Evolutionary conservation across 2,329 filamentous ascomycete genomes (phyloP).

Genomic region (Berkeleyomyces rouxiae): DNA sequence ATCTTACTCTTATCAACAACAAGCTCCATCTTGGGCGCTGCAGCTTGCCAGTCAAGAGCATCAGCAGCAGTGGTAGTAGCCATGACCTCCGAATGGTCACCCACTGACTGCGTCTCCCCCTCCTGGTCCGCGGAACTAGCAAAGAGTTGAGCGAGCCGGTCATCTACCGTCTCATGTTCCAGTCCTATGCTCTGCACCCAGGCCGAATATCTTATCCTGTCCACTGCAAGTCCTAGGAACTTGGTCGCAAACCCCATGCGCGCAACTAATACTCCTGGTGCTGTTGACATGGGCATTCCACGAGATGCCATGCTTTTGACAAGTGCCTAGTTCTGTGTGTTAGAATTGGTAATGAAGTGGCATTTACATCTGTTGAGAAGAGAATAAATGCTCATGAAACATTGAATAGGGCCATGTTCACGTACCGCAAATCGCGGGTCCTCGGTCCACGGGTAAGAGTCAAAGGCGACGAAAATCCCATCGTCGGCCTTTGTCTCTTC

Average conservation of each 20-base stretch:
- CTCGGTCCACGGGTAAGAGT: conserved; percentile 49
- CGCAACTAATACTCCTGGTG: conserved; percentile 23
- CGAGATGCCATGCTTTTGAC: conserved; percentile 25
- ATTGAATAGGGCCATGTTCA: not conserved
- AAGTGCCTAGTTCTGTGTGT: conserved; percentile 9
- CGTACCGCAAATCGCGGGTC: conserved; percentile 51
- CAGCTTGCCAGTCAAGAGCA: conserved; percentile 30
- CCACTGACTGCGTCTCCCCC: conserved; percentile 5
- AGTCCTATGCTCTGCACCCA: conserved; percentile 33
- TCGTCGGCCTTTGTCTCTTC: conserved; percentile 20
- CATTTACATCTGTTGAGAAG: not conserved
- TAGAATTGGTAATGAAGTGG: not conserved
- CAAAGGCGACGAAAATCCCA: conserved; percentile 42
- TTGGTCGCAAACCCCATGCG: conserved; percentile 50
- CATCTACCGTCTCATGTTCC: conserved; percentile 21
- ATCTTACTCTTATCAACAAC: conserved; percentile 25
- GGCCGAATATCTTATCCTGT: conserved; percentile 49
- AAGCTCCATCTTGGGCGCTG: conserved; percentile 32
- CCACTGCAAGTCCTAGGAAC: conserved; percentile 35
- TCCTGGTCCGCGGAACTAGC: not conserved
- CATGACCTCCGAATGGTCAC: conserved; percentile 3
- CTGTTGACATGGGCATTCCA: conserved; percentile 38
- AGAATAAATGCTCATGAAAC: not conserved
- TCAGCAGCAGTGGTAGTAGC: not conserved
- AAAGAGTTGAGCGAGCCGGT: conserved; percentile 20